Base-by-base conservation (phyloP, 192 early-diverging fungal species). In the Coemansia asiatica region DNA sequence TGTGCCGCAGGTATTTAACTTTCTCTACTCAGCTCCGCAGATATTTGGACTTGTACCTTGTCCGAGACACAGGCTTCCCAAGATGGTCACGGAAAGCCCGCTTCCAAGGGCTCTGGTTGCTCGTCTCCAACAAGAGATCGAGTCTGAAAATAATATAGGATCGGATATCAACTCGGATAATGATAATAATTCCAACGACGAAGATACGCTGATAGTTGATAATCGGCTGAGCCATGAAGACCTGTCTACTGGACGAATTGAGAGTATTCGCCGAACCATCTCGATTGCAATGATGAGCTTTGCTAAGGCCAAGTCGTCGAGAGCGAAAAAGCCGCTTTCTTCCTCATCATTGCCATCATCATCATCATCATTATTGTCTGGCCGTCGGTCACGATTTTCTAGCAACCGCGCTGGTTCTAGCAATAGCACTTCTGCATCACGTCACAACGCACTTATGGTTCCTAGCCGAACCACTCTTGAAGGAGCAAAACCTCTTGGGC, bases 1-100 rank as follows among this genome's bases (percentile, higher is more conserved):
- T 75, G 72, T 95, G 6, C 97, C 97, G 0, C 97, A 99, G 74
- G 87, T 96, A 12, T 95, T 99, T 74, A 99, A 99, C 74, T 99
- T 99, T 81, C 26, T 98, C 46, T 94, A 95, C 67, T 97, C 95
- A 2, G 86, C 88, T 21, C 96, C 97, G 18, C 97, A 99, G 75
- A 74, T 99, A 21, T 98, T 98, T 77, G 83, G 88, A 27, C 71
- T 98, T n/a, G 88, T 98, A 6, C 90, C 91, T 12, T 99, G 96
- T 75, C 97, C 96, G 2, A 87, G 97, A 13, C 97, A 99, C 69
- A 85, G 97, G 1, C 88, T 99, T 84, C 97, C 97, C 4, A 72
- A 58, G 48, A 76, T 81, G 74, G 60, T 44, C 1, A 36, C 50
- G 19, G 63, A 64, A 6, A 68, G 68, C 47, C 62, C 69, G 31